phyloP scores from a whole-genome alignment of 805 yeast species.

The Wickerhamiella allomyrinae region DNA sequence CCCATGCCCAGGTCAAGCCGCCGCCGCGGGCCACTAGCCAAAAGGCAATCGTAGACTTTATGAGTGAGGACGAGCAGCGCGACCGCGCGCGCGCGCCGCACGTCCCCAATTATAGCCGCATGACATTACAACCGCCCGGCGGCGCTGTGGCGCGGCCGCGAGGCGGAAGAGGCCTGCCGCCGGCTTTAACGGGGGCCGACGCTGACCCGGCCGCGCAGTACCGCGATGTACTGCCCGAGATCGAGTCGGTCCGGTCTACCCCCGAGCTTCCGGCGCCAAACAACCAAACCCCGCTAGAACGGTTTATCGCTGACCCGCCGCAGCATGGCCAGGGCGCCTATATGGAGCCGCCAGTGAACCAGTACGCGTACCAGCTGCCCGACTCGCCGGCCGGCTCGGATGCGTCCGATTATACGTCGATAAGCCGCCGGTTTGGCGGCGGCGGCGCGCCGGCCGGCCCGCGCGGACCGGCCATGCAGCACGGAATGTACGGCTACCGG shows the following conservation, averaged over 20 bases:
- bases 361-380: conserved; percentile 1
- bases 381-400: conserved; percentile 9
- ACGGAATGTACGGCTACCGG: not conserved
- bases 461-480: not conserved
- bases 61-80: not conserved
- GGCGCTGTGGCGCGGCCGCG: not conserved
- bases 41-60: not conserved
- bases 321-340: conserved; percentile 1
- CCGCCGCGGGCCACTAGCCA: not conserved
- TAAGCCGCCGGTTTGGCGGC: conserved; percentile 9
- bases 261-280: not conserved
- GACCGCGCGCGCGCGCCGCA: conserved; percentile 4
- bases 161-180: not conserved
- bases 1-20: not conserved
- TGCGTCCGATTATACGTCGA: conserved; percentile 11
- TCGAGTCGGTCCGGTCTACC: not conserved
- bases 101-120: conserved; percentile 14
- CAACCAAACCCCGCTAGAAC: conserved; percentile 5
- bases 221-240: conserved; percentile 6
- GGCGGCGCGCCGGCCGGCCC: conserved; percentile 1
- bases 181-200: not conserved
- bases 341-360: conserved; percentile 6
- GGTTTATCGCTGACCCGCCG: conserved; percentile 3
- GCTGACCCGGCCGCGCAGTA: conserved; percentile 6
- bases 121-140: conserved; percentile 1